Base-by-base conservation (phyloP, 73 alveolate genomes). In the Paramecium primaurelia region DNA sequence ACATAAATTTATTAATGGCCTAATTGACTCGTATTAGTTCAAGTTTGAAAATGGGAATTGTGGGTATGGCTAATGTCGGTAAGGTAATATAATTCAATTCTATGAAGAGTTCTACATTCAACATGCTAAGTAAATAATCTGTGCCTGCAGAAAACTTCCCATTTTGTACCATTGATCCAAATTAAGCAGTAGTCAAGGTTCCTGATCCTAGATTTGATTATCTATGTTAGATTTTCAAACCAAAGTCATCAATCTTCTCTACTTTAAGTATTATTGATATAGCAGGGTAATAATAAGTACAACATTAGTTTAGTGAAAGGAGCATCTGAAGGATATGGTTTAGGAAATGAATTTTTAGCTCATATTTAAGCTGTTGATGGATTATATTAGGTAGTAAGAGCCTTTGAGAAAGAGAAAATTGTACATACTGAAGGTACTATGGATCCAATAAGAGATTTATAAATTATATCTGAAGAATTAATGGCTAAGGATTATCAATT, bases 51-150 rank as follows among this genome's bases (percentile, higher is more conserved):
- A 98, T 98, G 98, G 99, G 99, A 30, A 94, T 98, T 20, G 99
- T 98, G 28, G 99, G 99, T 34, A 95, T 97, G 59, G 99, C 99
- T 8, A 98, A 98, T 91, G 99, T 98, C 9, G 99, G 99, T 44
- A 98, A 37, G 40, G 34, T 73, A 34, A 14, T 5, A 34, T 36
- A 34, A 20, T 73, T 26, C 84, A 68, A 68, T 16, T 5, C 40
- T 73, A 12, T 32, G 22, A 25, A 98, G 97, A 98, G 99, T 18
- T 95, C 73, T 14, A 88, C 90, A n/a, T 71, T 89, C 64, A 89
- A 89, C 32, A 38, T 89, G 36, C 14, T 89, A 2, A 71, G 94
- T 54, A 89, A 73, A 71, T 30, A 73, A 47, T 58, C 68, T 22
- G 99, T 98, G 11, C 99, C 99, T 0, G 99, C 99, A 26, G 99